These are phyloP conservation scores for Penicillium expansum DNA, from an alignment of 2,329 filamentous ascomycete species.

Conservation along the genomic window DNA sequence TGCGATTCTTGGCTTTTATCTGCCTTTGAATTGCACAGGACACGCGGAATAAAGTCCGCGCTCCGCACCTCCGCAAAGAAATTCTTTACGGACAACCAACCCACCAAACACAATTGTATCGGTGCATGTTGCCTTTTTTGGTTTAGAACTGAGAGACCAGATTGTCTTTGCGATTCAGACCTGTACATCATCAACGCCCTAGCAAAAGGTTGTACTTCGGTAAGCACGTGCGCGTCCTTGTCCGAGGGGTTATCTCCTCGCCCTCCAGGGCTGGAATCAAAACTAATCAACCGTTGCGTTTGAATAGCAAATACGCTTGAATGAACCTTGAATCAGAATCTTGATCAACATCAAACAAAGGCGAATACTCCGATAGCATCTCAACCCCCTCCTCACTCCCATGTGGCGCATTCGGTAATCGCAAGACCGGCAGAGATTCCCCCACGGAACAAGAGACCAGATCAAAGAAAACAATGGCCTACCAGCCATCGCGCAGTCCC, in stretches of 20 bases:
- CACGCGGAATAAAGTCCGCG: constrained; percentile 5
- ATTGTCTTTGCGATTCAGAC: neutral
- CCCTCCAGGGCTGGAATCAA: neutral
- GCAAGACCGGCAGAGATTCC: constrained; percentile 8
- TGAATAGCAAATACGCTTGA: neutral
- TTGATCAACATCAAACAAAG: neutral
- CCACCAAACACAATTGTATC: neutral
- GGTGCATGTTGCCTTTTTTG: neutral
- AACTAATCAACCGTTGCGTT: neutral
- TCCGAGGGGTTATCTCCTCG: neutral
- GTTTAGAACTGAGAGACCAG: neutral
- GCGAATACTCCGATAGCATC: neutral
- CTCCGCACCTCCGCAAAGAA: constrained; percentile 7
- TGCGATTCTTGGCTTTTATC: neutral
- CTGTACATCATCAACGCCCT: neutral
- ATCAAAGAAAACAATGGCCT: constrained; percentile 43
- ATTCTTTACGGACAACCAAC: constrained; percentile 2
- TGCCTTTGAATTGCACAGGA: neutral
- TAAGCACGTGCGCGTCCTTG: neutral
- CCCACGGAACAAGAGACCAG: neutral
- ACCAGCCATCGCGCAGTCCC: constrained; percentile 54
- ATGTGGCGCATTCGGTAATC: constrained; percentile 14
- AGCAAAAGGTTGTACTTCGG: neutral
- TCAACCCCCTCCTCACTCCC: neutral
- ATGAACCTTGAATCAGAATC: neutral